Evolutionary conservation across 371 early-diverging fungal genomes (phyloP), one percentile per base, ranked within the genome.

Genomic region (Phascolomyces articulosus): DNA sequence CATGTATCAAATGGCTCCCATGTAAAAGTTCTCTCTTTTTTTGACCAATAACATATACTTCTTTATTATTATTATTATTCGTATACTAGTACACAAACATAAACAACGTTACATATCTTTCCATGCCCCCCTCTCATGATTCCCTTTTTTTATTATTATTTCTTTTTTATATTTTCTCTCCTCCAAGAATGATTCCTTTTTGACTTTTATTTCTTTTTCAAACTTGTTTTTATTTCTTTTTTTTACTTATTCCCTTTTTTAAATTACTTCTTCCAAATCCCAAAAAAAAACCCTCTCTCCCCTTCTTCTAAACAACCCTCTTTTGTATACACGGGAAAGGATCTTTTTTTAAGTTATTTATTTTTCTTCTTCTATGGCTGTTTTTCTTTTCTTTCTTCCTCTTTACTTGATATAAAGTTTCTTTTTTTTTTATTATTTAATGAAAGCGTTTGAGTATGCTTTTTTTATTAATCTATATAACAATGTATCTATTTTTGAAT

Each of bases 1-100:
- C 65, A 82, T 82, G 82, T 82, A 82, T 60, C 79, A 76, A 59
- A 73, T 82, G 71, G 70, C 76, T 49, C 60, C 66, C 62, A 75
- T 82, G 77, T 82, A 74, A 76, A 73, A 55, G 40, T 58, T 60
- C 49, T 68, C 31, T n/a, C n/a, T n/a, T n/a, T n/a, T n/a, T n/a
- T n/a, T n/a, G n/a, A n/a, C n/a, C n/a, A n/a, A n/a, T n/a, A 20
- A 21, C 55, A 51, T 18, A 53, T 23, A 15, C 41, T 29, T 23
- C 47, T 16, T 47, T 60, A 40, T 40, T 65, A 58, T 53, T 34
- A n/a, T n/a, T n/a, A n/a, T n/a, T n/a, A n/a, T n/a, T n/a, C n/a
- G n/a, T n/a, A n/a, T n/a, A n/a, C n/a, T n/a, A n/a, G n/a, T n/a
- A n/a, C n/a, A n/a, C n/a, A n/a, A n/a, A n/a, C n/a, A n/a, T n/a